phyloP scores from a whole-genome alignment of 1,139 yeast species.

The Wickerhamomyces sp. region DNA sequence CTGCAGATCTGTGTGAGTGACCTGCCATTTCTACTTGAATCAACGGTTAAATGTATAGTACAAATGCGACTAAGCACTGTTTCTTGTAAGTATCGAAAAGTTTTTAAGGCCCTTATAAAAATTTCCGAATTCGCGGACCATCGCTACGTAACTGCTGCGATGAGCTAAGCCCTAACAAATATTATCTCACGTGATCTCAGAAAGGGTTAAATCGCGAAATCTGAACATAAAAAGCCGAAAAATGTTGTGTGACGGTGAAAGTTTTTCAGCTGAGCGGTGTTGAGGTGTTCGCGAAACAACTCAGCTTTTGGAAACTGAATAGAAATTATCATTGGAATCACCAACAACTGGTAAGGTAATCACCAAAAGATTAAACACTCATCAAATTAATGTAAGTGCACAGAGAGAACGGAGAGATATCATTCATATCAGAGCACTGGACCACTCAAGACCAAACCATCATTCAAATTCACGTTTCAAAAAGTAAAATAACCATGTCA shows the following conservation, averaged over 20 bases:
- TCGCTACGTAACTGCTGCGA: conserved; percentile 10
- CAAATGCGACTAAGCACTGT: background rate
- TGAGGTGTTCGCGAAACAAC: background rate
- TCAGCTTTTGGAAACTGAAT: background rate
- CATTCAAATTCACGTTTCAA: no score
- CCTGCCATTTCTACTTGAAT: conserved; percentile 48
- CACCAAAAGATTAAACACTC: conserved; percentile 4
- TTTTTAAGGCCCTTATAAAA: conserved; percentile 4
- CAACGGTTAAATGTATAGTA: background rate
- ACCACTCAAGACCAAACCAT: no score
- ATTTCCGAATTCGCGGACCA: background rate
- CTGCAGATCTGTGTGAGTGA: conserved; percentile 75
- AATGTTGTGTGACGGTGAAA: conserved; percentile 13
- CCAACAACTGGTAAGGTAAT: conserved; percentile 1
- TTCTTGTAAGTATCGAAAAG: conserved; percentile 2
- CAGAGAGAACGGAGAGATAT: background rate
- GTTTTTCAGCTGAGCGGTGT: conserved; percentile 4
- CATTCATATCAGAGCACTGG: no score
- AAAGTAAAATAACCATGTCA: no score
- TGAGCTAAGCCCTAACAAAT: conserved; percentile 3
- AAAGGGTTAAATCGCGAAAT: conserved; percentile 4
- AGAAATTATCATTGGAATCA: background rate
- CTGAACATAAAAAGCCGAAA: background rate
- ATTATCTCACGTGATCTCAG: conserved; percentile 5
- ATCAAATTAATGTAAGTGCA: conserved; percentile 11